A percentile compares a stretch with the other conserved stretches of the same genome.
phyloP scores from a whole-genome alignment of 345 rosid genomes.

The Rhizophora apiculata region DNA sequence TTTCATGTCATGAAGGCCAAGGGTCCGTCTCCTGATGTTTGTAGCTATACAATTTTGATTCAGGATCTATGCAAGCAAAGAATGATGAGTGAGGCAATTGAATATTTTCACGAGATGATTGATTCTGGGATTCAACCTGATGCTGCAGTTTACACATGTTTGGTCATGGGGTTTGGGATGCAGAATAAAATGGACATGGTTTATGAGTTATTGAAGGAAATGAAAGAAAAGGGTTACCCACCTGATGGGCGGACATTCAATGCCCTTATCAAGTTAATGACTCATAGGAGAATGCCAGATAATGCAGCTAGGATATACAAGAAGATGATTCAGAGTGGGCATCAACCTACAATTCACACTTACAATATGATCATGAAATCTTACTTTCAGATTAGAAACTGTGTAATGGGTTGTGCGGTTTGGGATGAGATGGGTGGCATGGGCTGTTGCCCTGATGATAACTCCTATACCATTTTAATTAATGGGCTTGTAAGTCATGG shows the following conservation, averaged over 20 bases:
- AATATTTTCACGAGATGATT: constrained; percentile 72
- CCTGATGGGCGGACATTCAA: constrained; percentile 86
- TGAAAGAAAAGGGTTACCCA: constrained; percentile 70
- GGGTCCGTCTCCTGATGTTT: constrained; percentile 66
- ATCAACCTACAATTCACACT: constrained; percentile 68
- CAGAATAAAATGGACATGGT: constrained; percentile 66
- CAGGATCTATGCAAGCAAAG: constrained; percentile 68
- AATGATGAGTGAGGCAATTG: constrained; percentile 65
- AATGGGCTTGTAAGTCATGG: constrained; percentile 75
- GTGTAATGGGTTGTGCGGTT: constrained; percentile 53
- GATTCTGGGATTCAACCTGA: constrained; percentile 57
- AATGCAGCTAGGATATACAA: constrained; percentile 63
- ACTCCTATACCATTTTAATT: constrained; percentile 74
- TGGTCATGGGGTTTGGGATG: constrained; percentile 80
- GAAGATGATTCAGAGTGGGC: constrained; percentile 58
- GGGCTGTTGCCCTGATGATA: constrained; percentile 79
- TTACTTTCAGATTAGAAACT: constrained; percentile 59
- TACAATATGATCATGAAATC: constrained; percentile 87
- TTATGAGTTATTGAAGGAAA: constrained; percentile 62
- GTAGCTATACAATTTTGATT: constrained; percentile 72
- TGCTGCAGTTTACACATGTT: constrained; percentile 73
- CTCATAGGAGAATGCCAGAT: constrained; percentile 56
- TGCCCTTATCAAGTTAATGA: constrained; percentile 73
- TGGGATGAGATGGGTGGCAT: constrained; percentile 82
- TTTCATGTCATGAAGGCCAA: constrained; percentile 80